phyloP scores from a whole-genome alignment of 257 asterid species.

The Asclepias syriaca region DNA sequence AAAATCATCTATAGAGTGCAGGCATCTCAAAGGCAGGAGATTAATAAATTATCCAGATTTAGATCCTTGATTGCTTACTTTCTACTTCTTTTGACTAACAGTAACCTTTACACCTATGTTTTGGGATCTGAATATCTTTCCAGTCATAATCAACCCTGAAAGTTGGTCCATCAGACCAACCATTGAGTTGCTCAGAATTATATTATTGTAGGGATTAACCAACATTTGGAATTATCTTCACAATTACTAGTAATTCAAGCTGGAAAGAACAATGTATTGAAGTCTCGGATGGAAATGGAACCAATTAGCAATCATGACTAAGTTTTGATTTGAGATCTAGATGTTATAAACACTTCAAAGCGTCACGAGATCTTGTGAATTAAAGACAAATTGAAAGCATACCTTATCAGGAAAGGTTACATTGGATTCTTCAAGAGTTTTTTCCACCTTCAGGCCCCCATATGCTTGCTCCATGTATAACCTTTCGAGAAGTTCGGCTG shows the following conservation, averaged over 20 bases:
- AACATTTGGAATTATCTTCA: background rate
- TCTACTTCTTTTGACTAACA: background rate
- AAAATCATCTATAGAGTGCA: background rate
- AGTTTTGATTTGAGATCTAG: background rate
- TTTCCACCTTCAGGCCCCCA: constrained; percentile 21
- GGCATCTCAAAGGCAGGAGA: background rate
- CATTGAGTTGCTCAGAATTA: background rate
- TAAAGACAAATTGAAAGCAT: constrained; percentile 7
- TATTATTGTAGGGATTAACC: background rate
- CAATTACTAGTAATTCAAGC: background rate
- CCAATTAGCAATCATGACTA: background rate
- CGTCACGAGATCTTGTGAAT: background rate
- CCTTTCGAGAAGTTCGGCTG: constrained; percentile 59
- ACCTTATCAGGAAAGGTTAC: constrained; percentile 31
- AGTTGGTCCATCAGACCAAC: background rate
- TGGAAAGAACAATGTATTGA: background rate
- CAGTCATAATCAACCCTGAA: background rate
- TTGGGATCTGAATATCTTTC: background rate
- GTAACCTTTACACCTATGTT: background rate
- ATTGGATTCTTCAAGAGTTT: constrained; percentile 23
- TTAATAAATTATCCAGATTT: background rate
- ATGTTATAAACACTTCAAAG: background rate
- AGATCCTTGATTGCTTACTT: background rate
- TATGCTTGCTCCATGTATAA: constrained; percentile 30
- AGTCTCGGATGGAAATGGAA: background rate